Conservation (phyloP, 345 rosid genomes). For the Ceriops tagal region DNA sequence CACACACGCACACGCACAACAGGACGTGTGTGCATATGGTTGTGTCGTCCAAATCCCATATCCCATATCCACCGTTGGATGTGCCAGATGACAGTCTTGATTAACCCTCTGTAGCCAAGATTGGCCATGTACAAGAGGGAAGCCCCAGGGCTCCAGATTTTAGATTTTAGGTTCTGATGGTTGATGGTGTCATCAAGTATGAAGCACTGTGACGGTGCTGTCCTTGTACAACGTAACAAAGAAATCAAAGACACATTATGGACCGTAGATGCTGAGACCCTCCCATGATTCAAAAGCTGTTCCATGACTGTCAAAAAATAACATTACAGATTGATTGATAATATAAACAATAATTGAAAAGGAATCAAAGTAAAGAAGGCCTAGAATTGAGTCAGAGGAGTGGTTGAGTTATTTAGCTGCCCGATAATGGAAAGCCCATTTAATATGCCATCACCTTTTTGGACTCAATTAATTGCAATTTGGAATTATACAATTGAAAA, state of each 20-base stretch:
- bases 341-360: constrained; percentile 43
- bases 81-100: constrained; percentile 9
- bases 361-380: constrained; percentile 57
- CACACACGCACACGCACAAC: neutral
- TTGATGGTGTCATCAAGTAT: constrained; percentile 36
- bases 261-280: constrained; percentile 31
- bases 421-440: constrained; percentile 37
- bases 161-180: constrained; percentile 19
- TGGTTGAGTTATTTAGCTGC: constrained; percentile 74
- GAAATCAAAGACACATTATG: constrained; percentile 20
- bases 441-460: constrained; percentile 31
- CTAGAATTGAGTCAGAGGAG: constrained; percentile 76
- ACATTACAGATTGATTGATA: constrained; percentile 1
- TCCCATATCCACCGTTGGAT: constrained; percentile 29
- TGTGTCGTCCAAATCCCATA: neutral
- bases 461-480: constrained; percentile 8
- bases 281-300: constrained; percentile 7
- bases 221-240: constrained; percentile 14
- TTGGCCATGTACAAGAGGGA: neutral
- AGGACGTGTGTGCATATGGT: neutral
- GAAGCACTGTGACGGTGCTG: constrained; percentile 11
- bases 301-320: neutral
- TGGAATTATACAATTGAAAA: constrained; percentile 2
- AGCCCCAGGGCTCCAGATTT: constrained; percentile 1
- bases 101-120: constrained; percentile 27